Conservation (phyloP, 2,329 filamentous ascomycete genomes). For the Fusarium sp. region DNA sequence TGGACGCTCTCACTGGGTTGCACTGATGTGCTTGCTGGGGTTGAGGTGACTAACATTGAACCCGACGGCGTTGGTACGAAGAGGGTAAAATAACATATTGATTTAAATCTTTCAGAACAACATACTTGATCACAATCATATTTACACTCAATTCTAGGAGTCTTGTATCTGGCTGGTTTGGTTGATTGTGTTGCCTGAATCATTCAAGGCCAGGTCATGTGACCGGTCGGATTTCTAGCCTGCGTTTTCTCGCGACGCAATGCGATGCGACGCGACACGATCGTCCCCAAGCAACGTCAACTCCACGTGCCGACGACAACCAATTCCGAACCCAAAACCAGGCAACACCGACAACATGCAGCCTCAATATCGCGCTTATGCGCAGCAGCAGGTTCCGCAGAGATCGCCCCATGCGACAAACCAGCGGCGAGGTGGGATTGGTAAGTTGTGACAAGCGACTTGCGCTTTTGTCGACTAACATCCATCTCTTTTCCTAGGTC, state of each 20-base stretch:
- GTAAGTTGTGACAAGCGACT: conserved; percentile 48
- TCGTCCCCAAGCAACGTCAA: conserved; percentile 22
- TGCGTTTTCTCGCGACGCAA: conserved; percentile 32
- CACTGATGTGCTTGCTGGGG: neutral
- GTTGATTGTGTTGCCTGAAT: neutral
- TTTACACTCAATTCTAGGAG: neutral
- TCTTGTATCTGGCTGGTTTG: neutral
- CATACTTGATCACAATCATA: neutral
- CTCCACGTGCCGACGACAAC: conserved; percentile 18
- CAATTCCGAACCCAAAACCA: conserved; percentile 14
- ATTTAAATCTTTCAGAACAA: neutral
- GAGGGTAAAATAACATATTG: neutral
- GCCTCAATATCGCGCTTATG: conserved; percentile 62
- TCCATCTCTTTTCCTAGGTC: conserved; percentile 51
- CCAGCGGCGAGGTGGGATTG: conserved; percentile 64
- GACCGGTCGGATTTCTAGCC: conserved; percentile 11
- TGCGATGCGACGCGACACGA: conserved; percentile 44
- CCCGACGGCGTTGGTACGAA: neutral
- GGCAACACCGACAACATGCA: conserved; percentile 55
- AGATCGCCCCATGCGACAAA: conserved; percentile 59
- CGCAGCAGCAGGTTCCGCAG: conserved; percentile 62
- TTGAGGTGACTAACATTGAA: neutral
- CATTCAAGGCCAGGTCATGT: conserved; percentile 28
- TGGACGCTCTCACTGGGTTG: neutral
- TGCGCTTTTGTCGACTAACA: conserved; percentile 16